Conservation (phyloP, 495 filamentous ascomycete genomes). For the Talaromyces ruber region DNA sequence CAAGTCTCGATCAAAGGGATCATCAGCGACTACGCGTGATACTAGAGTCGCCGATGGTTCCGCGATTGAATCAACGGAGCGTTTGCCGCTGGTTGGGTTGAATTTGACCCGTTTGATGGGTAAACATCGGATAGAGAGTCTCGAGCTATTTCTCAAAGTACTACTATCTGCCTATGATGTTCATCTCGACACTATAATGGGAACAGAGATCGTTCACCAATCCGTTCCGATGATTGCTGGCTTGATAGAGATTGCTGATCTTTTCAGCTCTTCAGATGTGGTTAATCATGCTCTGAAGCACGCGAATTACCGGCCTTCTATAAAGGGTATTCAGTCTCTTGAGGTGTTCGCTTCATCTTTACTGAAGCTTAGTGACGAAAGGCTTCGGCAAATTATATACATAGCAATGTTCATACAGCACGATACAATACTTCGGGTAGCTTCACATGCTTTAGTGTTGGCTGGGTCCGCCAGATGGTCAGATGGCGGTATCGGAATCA, state of each 20-base stretch:
- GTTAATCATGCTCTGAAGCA: conserved; percentile 13
- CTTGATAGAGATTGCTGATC: conserved; percentile 28
- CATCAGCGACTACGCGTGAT: not conserved
- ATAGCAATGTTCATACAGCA: conserved; percentile 24
- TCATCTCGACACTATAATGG: conserved; percentile 10
- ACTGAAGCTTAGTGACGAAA: conserved; percentile 30
- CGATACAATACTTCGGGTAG: conserved; percentile 14
- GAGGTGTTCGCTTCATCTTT: conserved; percentile 17
- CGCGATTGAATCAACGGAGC: not conserved
- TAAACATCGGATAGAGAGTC: conserved; percentile 22
- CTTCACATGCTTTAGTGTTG: conserved; percentile 50
- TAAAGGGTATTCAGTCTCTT: conserved; percentile 17
- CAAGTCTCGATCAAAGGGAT: conserved; percentile 5
- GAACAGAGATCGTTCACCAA: conserved; percentile 17
- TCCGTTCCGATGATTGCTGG: conserved; percentile 23
- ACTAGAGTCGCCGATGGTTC: not conserved
- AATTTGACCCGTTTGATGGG: conserved; percentile 12
- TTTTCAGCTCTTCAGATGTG: conserved; percentile 23
- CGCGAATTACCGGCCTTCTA: conserved; percentile 17
- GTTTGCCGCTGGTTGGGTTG: conserved; percentile 1
- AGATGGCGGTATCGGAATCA: conserved; percentile 14
- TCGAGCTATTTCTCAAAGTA: conserved; percentile 30
- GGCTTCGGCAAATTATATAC: conserved; percentile 29
- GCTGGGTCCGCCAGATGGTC: conserved; percentile 59
- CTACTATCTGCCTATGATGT: conserved; percentile 19